Base-by-base conservation (phyloP, 768 basidiomycete species). In the Podaxis pistillaris region DNA sequence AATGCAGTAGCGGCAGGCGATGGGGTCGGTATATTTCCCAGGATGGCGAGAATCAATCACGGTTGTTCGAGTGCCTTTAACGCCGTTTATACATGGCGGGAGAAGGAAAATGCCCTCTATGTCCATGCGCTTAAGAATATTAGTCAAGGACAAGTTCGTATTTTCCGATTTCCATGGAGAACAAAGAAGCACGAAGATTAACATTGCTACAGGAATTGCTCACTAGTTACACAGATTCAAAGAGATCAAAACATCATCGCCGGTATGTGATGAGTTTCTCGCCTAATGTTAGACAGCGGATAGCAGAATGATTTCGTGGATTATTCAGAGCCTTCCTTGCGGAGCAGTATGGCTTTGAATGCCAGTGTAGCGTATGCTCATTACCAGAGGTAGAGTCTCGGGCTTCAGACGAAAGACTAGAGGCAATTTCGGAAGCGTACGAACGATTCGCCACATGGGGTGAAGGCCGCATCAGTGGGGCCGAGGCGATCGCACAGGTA, bases 1-100 rank as follows among this genome's bases (percentile, higher is more conserved):
- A 90, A 89, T 66, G 85, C 84, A 1, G 83, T 88, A 6, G 73
- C 81, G 2, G 81, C 86, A 3, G 85, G 84, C 1, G 72, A 76
- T 1, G 68, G 73, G 19, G 82, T 83, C 2, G 88, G 86, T 0
- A 76, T 90, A n/a, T 89, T 89, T 69, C 87, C 87, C n/a, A 75
- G 70, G 22, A 87, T 85, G 79, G 86, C 87, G 12, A 77, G 88
- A 47, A 65, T 89, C 63, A 90, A 90, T 66, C 88, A 89, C 64
- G 88, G 85, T 0, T 89, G 88, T 68, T 83, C 86, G 3, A 76
- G 80, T 58, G 86, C 86, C 5, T 89, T 90, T 75, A 89, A 89
- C 70, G 79, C 77, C 4, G 84, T 89, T 12, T 89, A 89, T 68
- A 77, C 77, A 0, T 89, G 83, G 83, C 75, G 85, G 55, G 78